These are phyloP conservation scores for Epicoccum nigrum DNA, from an alignment of 2,329 filamentous ascomycete genomes.

Conservation along the genomic window DNA sequence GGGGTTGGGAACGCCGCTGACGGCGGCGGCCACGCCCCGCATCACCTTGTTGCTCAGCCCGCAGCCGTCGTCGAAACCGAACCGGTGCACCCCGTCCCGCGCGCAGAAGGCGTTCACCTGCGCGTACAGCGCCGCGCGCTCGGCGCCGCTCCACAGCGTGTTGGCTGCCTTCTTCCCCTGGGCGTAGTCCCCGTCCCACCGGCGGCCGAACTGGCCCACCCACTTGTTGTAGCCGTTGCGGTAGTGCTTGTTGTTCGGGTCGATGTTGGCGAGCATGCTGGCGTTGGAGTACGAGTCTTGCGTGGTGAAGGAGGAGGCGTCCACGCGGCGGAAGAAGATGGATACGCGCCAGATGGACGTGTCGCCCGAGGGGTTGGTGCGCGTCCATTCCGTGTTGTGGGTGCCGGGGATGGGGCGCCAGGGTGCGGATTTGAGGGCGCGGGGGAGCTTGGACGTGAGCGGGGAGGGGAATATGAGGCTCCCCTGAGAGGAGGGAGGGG, in stretches of 20 bases:
- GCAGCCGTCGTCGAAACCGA: slow-evolving; percentile 10
- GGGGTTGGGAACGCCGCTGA: slow-evolving; percentile 5
- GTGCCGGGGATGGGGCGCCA: slow-evolving; percentile 1
- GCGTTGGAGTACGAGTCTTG: slow-evolving; percentile 9
- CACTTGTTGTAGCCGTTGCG: slow-evolving; percentile 20
- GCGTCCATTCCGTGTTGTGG: slow-evolving; percentile 7
- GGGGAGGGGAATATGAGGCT: slow-evolving; percentile 5
- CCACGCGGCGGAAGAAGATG: slow-evolving; percentile 18
- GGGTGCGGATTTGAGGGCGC: not conserved
- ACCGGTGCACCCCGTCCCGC: slow-evolving; percentile 4
- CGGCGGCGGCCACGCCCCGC: slow-evolving; percentile 4
- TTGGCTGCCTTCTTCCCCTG: no score
- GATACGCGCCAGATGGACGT: slow-evolving; percentile 5
- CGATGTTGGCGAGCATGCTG: slow-evolving; percentile 5
- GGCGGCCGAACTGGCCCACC: slow-evolving; percentile 21
- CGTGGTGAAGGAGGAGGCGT: slow-evolving; percentile 6
- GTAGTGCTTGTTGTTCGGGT: slow-evolving; percentile 14
- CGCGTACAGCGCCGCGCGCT: slow-evolving; percentile 10
- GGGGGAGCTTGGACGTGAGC: not conserved
- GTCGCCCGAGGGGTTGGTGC: not conserved
- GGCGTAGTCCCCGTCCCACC: slow-evolving; percentile 8
- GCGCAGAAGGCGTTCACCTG: slow-evolving; percentile 16
- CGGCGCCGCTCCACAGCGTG: no score
- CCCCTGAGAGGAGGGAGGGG: not conserved
- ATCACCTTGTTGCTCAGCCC: slow-evolving; percentile 9